These are phyloP conservation scores for Alternaria ventricosa DNA, from an alignment of 2,329 filamentous ascomycete genomes.

Conservation along the genomic window DNA sequence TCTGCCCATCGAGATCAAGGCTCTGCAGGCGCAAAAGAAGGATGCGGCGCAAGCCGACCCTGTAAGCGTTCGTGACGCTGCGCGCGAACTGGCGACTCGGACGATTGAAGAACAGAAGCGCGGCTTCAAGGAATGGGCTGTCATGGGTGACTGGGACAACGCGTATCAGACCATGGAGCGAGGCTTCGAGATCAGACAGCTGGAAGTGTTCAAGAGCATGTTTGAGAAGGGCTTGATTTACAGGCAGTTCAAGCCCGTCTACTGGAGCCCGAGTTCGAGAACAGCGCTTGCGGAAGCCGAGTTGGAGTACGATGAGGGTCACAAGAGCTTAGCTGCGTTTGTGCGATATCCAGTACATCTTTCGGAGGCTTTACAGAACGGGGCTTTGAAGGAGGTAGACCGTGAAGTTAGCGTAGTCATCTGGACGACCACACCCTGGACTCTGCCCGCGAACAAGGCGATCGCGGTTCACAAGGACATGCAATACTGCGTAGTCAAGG, in stretches of 20 bases:
- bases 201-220: slow-evolving; percentile 78
- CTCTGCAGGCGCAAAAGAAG: slow-evolving; percentile 67
- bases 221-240: slow-evolving; percentile 74
- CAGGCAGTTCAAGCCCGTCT: slow-evolving; percentile 80
- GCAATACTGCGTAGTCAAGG: slow-evolving; percentile 71
- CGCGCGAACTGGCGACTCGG: slow-evolving; percentile 69
- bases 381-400: slow-evolving; percentile 34
- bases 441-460: slow-evolving; percentile 87
- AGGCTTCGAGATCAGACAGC: slow-evolving; percentile 75
- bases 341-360: slow-evolving; percentile 74
- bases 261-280: slow-evolving; percentile 81
- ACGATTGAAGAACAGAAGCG: slow-evolving; percentile 77
- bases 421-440: slow-evolving; percentile 99
- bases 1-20: slow-evolving; percentile 95
- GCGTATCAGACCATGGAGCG: slow-evolving; percentile 82
- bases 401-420: slow-evolving; percentile 75
- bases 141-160: slow-evolving; percentile 82
- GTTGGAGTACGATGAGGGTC: slow-evolving; percentile 80
- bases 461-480: slow-evolving; percentile 82
- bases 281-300: slow-evolving; percentile 86
- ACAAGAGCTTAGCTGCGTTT: slow-evolving; percentile 75
- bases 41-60: slow-evolving; percentile 46
- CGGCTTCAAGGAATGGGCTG: slow-evolving; percentile 73
- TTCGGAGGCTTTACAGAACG: slow-evolving; percentile 53
- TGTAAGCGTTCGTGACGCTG: slow-evolving; percentile 68